Evolutionary conservation across 2,329 filamentous ascomycete species (phyloP).

Genomic region (Paraphaeosphaeria sporulosa): DNA sequence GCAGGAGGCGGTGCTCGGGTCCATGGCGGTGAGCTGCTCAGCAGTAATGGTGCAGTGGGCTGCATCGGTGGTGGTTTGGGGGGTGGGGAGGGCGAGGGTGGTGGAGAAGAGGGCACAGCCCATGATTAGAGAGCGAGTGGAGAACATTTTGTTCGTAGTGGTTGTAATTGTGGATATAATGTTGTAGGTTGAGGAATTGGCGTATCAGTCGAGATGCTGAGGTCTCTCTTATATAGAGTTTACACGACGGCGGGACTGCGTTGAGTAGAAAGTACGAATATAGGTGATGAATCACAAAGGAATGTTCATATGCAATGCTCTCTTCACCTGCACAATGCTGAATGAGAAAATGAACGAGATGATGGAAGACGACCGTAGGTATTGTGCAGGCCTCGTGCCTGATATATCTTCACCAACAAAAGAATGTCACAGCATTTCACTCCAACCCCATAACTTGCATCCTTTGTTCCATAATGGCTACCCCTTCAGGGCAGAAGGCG

Average conservation of each 20-base stretch:
- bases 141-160: slow-evolving; percentile 32
- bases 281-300: background rate
- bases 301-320: background rate
- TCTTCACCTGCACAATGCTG: background rate
- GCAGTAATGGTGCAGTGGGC: slow-evolving; percentile 27
- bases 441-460: background rate
- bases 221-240: background rate
- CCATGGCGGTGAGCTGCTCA: slow-evolving; percentile 58
- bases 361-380: background rate
- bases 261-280: background rate
- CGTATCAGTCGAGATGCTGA: background rate
- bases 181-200: background rate
- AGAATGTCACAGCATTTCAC: background rate
- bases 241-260: background rate
- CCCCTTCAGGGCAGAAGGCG: background rate
- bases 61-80: background rate
- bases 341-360: background rate
- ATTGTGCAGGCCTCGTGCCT: background rate
- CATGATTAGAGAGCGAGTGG: slow-evolving; percentile 31
- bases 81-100: slow-evolving; percentile 24
- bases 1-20: slow-evolving; percentile 65
- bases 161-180: slow-evolving; percentile 5
- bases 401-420: background rate
- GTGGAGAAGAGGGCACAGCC: slow-evolving; percentile 50
- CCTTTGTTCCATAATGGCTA: slow-evolving; percentile 5